phyloP scores from a whole-genome alignment of 495 filamentous ascomycete species.

The Filosporella fistucella region DNA sequence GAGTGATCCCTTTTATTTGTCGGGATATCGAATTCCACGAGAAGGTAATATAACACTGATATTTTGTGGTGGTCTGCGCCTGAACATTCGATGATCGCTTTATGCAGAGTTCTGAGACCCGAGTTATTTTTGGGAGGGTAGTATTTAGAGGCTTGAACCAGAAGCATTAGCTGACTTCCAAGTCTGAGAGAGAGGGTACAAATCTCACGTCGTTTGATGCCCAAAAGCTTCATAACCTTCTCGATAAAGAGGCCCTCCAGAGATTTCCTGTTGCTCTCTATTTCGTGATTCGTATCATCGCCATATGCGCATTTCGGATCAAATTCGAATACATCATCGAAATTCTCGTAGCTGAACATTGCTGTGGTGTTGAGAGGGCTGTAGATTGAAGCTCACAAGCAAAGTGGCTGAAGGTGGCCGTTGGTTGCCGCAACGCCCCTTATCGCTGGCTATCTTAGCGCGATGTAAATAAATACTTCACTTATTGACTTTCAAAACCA shows the following conservation, averaged over 20 bases:
- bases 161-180: background rate
- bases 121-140: conserved; percentile 67
- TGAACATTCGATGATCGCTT: conserved; percentile 52
- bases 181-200: background rate
- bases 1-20: conserved; percentile 38
- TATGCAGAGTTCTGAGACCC: conserved; percentile 60
- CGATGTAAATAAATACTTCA: conserved; percentile 9
- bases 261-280: conserved; percentile 55
- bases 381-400: background rate
- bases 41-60: conserved; percentile 74
- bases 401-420: background rate
- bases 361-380: too few relatives aligned
- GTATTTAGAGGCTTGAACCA: conserved; percentile 41
- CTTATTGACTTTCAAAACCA: background rate
- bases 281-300: conserved; percentile 48
- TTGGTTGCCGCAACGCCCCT: background rate
- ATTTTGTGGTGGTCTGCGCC: conserved; percentile 67
- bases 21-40: conserved; percentile 63
- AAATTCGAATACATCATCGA: conserved; percentile 59
- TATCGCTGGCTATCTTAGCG: conserved; percentile 18
- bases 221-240: conserved; percentile 63
- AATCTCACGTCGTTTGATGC: conserved; percentile 57
- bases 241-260: conserved; percentile 74
- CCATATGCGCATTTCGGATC: conserved; percentile 60
- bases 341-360: conserved; percentile 44